Base-by-base conservation (phyloP, 352 stramenopile species). In the Albugo candida region DNA sequence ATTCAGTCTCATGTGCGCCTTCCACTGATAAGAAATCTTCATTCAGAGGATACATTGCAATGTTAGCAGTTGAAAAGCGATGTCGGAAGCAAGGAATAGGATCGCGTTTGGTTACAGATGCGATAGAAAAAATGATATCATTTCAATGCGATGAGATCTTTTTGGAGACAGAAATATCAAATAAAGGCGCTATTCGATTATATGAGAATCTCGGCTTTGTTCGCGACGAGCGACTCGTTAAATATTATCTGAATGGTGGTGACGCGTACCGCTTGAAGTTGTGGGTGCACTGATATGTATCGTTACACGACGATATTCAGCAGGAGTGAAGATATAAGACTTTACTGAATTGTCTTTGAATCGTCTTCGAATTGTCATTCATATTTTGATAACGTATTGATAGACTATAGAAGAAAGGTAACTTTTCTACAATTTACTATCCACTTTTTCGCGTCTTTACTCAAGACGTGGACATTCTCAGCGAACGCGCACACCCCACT, bases 241-340 rank as follows among this genome's bases (percentile, higher is more conserved):
- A 87, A 55, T 97, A 97, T 70, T 97, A 97, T 79, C 74, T 97
- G 58, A 96, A 96, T 59, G 84, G 84, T 47, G 76, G 79, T 36
- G 88, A 97, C 56, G 88, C 88, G 39, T 97, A 91, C 64, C 80
- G 85, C 16, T 71, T 97, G 39, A 96, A 96, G 58, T 65, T 94
- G 37, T 92, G 77, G 72, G 58, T 94, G 31, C 65, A 87, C 45
- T 85, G 55, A 59, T 10, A 31, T 31, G n/a, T n/a, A n/a, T n/a
- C n/a, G n/a, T n/a, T n/a, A n/a, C n/a, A n/a, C n/a, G n/a, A n/a
- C n/a, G n/a, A n/a, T n/a, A n/a, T n/a, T n/a, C n/a, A n/a, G n/a
- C n/a, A n/a, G n/a, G n/a, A n/a, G n/a, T n/a, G n/a, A n/a, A n/a
- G n/a, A n/a, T n/a, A n/a, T n/a, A n/a, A n/a, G n/a, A n/a, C n/a